Evolutionary conservation across 805 yeast genomes (phyloP).

Genomic region (Wickerhamiella azyma): DNA sequence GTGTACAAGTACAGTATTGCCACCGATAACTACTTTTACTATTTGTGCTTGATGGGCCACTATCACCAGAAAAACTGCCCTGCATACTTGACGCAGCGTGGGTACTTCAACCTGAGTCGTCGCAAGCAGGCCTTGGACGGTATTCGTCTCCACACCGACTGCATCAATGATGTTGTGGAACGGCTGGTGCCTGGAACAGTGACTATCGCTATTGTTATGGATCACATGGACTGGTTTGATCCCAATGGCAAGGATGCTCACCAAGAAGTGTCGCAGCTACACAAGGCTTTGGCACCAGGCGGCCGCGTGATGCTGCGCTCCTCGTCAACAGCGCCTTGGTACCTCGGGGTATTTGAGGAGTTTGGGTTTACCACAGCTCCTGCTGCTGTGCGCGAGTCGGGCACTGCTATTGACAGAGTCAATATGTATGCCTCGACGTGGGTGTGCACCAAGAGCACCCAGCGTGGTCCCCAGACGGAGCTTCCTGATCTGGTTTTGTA

Average conservation of each 20-base stretch:
- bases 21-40: conserved; percentile 65
- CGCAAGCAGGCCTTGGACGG: conserved; percentile 45
- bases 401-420: conserved; percentile 58
- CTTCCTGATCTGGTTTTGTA: background rate
- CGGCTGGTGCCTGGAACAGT: conserved; percentile 49
- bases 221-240: conserved; percentile 86
- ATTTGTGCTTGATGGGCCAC: conserved; percentile 47
- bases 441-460: conserved; percentile 48
- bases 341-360: conserved; percentile 50
- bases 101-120: conserved; percentile 38
- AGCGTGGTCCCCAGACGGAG: background rate
- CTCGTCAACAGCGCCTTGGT: conserved; percentile 67
- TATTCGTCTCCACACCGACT: conserved; percentile 68
- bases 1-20: conserved; percentile 49
- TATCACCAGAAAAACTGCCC: conserved; percentile 60
- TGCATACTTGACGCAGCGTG: conserved; percentile 49
- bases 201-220: conserved; percentile 74
- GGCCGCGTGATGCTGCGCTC: conserved; percentile 70
- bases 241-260: conserved; percentile 49
- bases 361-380: conserved; percentile 56
- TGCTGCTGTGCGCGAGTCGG: conserved; percentile 52
- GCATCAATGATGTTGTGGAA: conserved; percentile 58
- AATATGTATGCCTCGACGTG: conserved; percentile 86
- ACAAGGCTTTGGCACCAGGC: conserved; percentile 45
- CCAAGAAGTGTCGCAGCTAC: conserved; percentile 51